Conservation (phyloP, 306 rosid genomes). For the Crotalaria pallida region DNA sequence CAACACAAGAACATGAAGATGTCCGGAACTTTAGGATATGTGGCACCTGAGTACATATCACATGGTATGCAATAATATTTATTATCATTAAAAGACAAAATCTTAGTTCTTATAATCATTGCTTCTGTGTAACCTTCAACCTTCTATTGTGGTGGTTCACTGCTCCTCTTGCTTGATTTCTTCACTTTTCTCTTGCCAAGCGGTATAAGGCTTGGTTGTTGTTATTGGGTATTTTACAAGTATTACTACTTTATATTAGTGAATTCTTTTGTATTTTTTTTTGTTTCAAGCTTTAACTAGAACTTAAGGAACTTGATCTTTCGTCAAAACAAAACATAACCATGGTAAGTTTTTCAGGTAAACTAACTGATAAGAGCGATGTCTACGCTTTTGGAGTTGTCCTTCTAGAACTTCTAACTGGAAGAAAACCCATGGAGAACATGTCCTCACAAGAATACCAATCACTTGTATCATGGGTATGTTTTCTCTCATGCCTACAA, state of each 20-base stretch:
- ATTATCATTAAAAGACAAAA: neutral
- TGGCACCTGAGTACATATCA: constrained; percentile 79
- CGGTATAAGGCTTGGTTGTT: no score
- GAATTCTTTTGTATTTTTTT: neutral
- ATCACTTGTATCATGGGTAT: constrained; percentile 84
- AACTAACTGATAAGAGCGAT: constrained; percentile 84
- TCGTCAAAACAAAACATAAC: constrained; percentile 13
- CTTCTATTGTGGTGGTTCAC: neutral
- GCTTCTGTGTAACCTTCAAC: neutral
- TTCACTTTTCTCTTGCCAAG: neutral
- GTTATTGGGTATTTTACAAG: no score
- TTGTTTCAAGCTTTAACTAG: neutral
- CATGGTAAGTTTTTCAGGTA: constrained; percentile 43
- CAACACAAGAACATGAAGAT: constrained; percentile 62
- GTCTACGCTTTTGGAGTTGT: constrained; percentile 91
- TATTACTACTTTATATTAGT: no score
- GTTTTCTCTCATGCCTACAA: constrained; percentile 11
- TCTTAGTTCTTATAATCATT: constrained; percentile 3
- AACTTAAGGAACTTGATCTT: neutral
- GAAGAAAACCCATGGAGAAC: constrained; percentile 65
- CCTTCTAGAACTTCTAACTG: constrained; percentile 77
- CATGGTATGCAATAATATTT: constrained; percentile 52
- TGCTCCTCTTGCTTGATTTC: neutral
- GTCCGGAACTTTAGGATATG: constrained; percentile 67
- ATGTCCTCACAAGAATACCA: constrained; percentile 47